Conservation (phyloP, 2,329 filamentous ascomycete genomes). For the Purpureocillium takamizusanense region DNA sequence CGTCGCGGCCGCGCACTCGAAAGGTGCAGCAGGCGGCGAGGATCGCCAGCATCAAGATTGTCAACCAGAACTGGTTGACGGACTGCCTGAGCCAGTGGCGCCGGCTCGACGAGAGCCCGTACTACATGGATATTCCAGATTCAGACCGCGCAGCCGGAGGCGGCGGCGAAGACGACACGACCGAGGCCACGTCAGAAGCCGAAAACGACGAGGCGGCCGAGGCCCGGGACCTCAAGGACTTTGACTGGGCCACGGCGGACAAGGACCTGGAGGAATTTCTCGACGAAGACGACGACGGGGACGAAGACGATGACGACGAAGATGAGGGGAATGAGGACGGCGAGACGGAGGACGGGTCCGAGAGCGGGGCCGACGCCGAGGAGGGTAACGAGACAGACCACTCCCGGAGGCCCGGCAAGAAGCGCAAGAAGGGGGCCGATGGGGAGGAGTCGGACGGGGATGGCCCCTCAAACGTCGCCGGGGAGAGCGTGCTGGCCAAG, state of each 20-base stretch:
- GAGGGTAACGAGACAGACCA: conserved; percentile 19
- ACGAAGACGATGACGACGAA: conserved; percentile 26
- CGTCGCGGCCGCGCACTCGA: conserved; percentile 66
- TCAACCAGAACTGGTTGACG: conserved; percentile 82
- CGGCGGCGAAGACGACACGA: conserved; percentile 16
- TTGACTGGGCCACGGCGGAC: conserved; percentile 56
- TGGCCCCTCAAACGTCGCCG: conserved; percentile 15
- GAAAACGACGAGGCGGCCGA: conserved; percentile 19
- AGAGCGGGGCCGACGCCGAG: conserved; percentile 14
- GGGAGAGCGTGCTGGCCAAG: conserved; percentile 37
- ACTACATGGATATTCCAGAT: conserved; percentile 66
- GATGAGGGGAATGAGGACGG: conserved; percentile 8
- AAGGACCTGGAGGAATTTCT: conserved; percentile 72
- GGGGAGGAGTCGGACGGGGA: conserved; percentile 24
- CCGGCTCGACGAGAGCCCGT: conserved; percentile 68
- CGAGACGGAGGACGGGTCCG: conserved; percentile 6
- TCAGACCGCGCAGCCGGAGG: conserved; percentile 42
- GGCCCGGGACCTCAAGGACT: conserved; percentile 39
- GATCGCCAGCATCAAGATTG: conserved; percentile 77
- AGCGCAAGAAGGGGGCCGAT: conserved; percentile 21
- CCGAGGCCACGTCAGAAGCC: conserved; percentile 20
- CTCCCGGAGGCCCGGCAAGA: conserved; percentile 16
- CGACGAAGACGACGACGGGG: conserved; percentile 42
- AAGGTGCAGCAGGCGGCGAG: conserved; percentile 84
- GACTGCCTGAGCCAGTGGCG: conserved; percentile 81